phyloP scores from a whole-genome alignment of 2,329 filamentous ascomycete genomes.

The Monosporascus sp. region DNA sequence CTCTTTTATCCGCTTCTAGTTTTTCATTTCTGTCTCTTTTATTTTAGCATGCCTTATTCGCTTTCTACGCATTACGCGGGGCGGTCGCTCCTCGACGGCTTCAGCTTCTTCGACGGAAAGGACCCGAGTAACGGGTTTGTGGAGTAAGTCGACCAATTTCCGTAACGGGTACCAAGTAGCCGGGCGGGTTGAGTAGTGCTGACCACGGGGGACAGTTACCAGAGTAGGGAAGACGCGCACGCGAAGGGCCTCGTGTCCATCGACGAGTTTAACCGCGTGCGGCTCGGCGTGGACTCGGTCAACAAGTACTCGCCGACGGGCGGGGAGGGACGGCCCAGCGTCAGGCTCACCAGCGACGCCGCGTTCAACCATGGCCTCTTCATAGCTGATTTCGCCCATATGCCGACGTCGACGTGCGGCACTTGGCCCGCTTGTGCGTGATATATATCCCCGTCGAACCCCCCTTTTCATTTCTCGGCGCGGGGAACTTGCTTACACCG shows the following conservation, averaged over 20 bases:
- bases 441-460: not conserved
- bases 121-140: slow-evolving; percentile 68
- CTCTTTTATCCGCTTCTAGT: slow-evolving; percentile 14
- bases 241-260: slow-evolving; percentile 36
- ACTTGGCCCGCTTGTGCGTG: slow-evolving; percentile 65
- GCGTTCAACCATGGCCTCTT: slow-evolving; percentile 62
- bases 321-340: slow-evolving; percentile 47
- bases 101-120: slow-evolving; percentile 42
- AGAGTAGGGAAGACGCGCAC: slow-evolving; percentile 35
- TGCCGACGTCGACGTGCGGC: slow-evolving; percentile 66
- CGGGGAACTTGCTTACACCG: slow-evolving; percentile 4
- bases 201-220: slow-evolving; percentile 31
- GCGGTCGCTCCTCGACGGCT: slow-evolving; percentile 31
- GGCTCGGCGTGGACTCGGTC: slow-evolving; percentile 39
- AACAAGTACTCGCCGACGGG: slow-evolving; percentile 28
- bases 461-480: not conserved
- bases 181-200: not conserved
- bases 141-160: slow-evolving; percentile 35
- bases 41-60: slow-evolving; percentile 21
- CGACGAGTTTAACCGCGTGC: slow-evolving; percentile 37
- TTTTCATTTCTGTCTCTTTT: slow-evolving; percentile 1
- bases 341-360: slow-evolving; percentile 62
- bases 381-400: slow-evolving; percentile 67
- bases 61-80: slow-evolving; percentile 26
- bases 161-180: too few species aligned